A percentile compares a stretch with the other conserved stretches of the same genome.
phyloP scores from a whole-genome alignment of 768 basidiomycete genomes.

The Lepiota brunneoincarnata region DNA sequence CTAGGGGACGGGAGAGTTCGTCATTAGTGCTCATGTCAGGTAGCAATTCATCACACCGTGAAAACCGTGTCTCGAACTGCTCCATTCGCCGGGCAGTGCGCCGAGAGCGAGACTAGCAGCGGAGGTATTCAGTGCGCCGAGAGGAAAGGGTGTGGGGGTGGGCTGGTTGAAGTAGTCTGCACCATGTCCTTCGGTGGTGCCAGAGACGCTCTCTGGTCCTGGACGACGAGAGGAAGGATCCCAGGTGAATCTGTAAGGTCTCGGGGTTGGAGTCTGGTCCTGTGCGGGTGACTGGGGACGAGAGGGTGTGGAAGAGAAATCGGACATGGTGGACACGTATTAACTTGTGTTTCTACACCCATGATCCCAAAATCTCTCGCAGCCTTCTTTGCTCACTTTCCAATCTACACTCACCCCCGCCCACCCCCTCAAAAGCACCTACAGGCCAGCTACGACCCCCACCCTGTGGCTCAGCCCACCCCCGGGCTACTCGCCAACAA shows the following conservation, averaged over 20 bases:
- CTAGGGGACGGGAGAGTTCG: constrained; percentile 39
- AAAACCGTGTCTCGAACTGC: constrained; percentile 81
- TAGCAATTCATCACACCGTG: constrained; percentile 56
- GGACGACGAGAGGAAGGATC: constrained; percentile 53
- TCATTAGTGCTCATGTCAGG: not conserved
- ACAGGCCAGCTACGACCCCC: constrained; percentile 8
- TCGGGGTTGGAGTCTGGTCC: constrained; percentile 38
- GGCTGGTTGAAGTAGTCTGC: constrained; percentile 58
- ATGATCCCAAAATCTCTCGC: constrained; percentile 28
- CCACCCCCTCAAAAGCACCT: constrained; percentile 24
- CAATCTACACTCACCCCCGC: constrained; percentile 51
- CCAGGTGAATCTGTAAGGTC: constrained; percentile 76
- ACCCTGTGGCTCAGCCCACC: not conserved
- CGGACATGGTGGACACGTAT: constrained; percentile 33
- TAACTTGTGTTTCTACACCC: not conserved
- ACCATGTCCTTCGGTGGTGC: constrained; percentile 64
- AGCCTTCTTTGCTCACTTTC: constrained; percentile 57
- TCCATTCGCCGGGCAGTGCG: constrained; percentile 66
- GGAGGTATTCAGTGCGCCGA: constrained; percentile 50
- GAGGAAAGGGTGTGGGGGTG: constrained; percentile 36
- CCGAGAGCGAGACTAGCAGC: constrained; percentile 44
- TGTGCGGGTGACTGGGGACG: constrained; percentile 53
- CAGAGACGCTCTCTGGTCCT: constrained; percentile 74
- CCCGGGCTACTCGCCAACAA: constrained; percentile 12
- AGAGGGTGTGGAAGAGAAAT: constrained; percentile 50